Conservation (phyloP, 2,329 filamentous ascomycete genomes). For the Alternaria sp. region DNA sequence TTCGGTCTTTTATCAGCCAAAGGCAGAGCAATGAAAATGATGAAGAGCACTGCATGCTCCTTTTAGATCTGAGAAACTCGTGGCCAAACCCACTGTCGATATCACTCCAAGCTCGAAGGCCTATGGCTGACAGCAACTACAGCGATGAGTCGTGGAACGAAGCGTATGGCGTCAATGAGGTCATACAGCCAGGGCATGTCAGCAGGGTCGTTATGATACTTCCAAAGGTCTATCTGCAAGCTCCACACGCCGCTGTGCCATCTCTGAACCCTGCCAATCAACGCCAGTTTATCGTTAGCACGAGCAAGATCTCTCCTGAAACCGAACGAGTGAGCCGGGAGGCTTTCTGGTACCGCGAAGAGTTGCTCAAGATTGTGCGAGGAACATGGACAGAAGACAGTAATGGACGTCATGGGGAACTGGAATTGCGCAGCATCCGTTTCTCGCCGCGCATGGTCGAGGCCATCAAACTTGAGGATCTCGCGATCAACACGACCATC, state of each 20-base stretch:
- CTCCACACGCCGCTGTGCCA: constrained; percentile 80
- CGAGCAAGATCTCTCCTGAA: constrained; percentile 79
- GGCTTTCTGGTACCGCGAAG: constrained; percentile 90
- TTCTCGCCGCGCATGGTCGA: constrained; percentile 83
- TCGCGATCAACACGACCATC: constrained; percentile 66
- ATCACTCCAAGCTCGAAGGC: constrained; percentile 61
- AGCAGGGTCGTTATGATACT: constrained; percentile 79
- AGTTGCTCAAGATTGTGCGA: constrained; percentile 73
- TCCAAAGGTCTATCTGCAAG: constrained; percentile 76
- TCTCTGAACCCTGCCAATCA: constrained; percentile 81
- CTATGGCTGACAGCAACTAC: constrained; percentile 4
- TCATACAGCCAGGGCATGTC: constrained; percentile 67
- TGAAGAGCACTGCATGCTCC: constrained; percentile 76
- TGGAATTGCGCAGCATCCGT: constrained; percentile 80
- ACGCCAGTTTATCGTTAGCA: constrained; percentile 90
- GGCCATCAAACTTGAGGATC: constrained; percentile 79
- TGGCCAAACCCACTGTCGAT: constrained; percentile 84
- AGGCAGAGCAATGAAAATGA: constrained; percentile 54
- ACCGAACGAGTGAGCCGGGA: constrained; percentile 79
- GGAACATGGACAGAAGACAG: constrained; percentile 74
- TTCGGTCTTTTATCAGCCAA: constrained; percentile 57
- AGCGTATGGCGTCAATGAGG: constrained; percentile 50
- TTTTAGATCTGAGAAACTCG: constrained; percentile 86
- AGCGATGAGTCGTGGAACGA: constrained; percentile 21
- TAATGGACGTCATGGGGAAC: constrained; percentile 65